Evolutionary conservation across 2,329 filamentous ascomycete species (phyloP).

Genomic region (Dothistroma pini): DNA sequence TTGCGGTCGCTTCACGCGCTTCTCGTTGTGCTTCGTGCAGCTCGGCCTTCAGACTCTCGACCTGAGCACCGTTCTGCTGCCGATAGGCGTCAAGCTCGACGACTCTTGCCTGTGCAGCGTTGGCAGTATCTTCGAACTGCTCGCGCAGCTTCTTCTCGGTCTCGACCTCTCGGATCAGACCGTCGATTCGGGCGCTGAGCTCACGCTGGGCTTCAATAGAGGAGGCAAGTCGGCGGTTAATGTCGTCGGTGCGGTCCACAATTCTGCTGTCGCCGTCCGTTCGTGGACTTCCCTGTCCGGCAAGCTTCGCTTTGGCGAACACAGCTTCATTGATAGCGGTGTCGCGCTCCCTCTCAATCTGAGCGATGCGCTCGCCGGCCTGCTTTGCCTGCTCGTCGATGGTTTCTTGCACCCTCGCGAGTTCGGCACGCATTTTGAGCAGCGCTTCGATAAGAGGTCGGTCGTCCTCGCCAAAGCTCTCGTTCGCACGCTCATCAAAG

Average conservation of each 20-base stretch:
- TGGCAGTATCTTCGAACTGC: slow-evolving; percentile 82
- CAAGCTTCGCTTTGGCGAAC: slow-evolving; percentile 89
- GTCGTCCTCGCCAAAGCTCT: slow-evolving; percentile 87
- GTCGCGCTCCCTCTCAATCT: slow-evolving; percentile 92
- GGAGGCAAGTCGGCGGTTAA: slow-evolving; percentile 77
- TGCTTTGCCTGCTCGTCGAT: slow-evolving; percentile 84
- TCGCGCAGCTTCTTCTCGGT: slow-evolving; percentile 77
- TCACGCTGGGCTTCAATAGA: slow-evolving; percentile 76
- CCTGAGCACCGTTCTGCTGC: slow-evolving; percentile 77
- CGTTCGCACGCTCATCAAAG: slow-evolving; percentile 70
- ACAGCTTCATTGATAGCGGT: slow-evolving; percentile 91
- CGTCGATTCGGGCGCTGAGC: slow-evolving; percentile 71
- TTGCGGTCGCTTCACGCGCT: slow-evolving; percentile 75
- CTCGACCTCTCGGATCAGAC: slow-evolving; percentile 65
- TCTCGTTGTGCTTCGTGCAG: slow-evolving; percentile 75
- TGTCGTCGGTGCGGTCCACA: slow-evolving; percentile 66
- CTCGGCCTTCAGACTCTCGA: slow-evolving; percentile 81
- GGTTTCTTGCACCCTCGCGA: slow-evolving; percentile 82
- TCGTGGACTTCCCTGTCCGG: slow-evolving; percentile 63
- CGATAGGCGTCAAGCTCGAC: slow-evolving; percentile 78
- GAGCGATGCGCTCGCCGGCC: slow-evolving; percentile 84
- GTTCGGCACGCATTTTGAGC: slow-evolving; percentile 82
- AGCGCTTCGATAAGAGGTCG: slow-evolving; percentile 88
- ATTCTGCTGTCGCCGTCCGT: slow-evolving; percentile 50
- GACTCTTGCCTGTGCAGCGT: slow-evolving; percentile 77